Evolutionary conservation across 208 protist species (phyloP).

Genomic region (Trypanosoma caninum): DNA sequence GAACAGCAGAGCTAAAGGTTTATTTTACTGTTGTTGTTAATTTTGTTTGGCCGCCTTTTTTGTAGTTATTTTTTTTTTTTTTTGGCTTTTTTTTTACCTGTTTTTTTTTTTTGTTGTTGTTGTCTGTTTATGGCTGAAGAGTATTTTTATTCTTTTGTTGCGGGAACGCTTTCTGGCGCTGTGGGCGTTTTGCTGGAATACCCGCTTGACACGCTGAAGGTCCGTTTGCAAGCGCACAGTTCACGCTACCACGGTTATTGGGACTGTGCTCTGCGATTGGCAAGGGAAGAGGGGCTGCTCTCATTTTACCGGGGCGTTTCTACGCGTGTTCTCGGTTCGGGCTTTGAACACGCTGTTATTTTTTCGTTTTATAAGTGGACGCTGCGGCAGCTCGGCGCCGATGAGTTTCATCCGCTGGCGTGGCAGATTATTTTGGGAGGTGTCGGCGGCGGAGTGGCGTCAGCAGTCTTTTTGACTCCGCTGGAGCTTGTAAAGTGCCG

Average conservation of each 20-base stretch:
- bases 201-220: conserved; percentile 90
- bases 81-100: conserved; percentile 4
- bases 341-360: conserved; percentile 77
- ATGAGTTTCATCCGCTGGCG: conserved; percentile 33
- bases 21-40: conserved; percentile 22
- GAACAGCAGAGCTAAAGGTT: not conserved
- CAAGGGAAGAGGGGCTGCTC: conserved; percentile 49
- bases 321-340: conserved; percentile 57
- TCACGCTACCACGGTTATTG: conserved; percentile 47
- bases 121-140: conserved; percentile 14
- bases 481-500: conserved; percentile 87
- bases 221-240: conserved; percentile 68
- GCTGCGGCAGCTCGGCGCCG: conserved; percentile 40
- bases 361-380: conserved; percentile 77
- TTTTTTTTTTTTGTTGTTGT: conserved; percentile 13
- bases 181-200: conserved; percentile 79
- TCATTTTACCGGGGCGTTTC: conserved; percentile 80
- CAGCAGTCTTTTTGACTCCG: conserved; percentile 64
- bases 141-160: conserved; percentile 34
- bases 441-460: conserved; percentile 55
- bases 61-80: not conserved
- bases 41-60: conserved; percentile 7
- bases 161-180: conserved; percentile 62
- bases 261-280: conserved; percentile 47
- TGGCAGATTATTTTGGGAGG: conserved; percentile 55